Evolutionary conservation across 1,284 basidiomycete genomes (phyloP).

Genomic region (Pseudozyma thailandica): DNA sequence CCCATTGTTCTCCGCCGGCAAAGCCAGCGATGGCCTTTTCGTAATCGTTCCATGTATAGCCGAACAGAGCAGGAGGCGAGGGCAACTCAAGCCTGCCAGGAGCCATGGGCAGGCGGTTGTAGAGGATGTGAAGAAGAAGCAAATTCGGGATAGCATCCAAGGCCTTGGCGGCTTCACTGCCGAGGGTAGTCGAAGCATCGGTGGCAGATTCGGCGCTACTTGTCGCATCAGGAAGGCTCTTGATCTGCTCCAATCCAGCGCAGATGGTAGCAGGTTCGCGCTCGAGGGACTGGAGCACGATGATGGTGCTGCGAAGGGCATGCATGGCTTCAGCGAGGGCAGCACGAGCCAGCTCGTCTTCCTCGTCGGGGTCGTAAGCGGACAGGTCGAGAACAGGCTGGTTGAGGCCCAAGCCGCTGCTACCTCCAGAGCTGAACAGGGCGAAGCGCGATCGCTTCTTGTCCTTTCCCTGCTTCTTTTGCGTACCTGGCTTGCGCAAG

Average conservation of each 20-base stretch:
- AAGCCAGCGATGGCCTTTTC: conserved; percentile 63
- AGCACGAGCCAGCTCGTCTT: conserved; percentile 64
- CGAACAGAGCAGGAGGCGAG: conserved; percentile 59
- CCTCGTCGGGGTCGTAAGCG: conserved; percentile 52
- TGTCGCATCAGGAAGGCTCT: conserved; percentile 21
- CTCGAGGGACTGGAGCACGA: conserved; percentile 58
- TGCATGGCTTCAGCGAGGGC: conserved; percentile 64
- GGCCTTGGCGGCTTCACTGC: conserved; percentile 42
- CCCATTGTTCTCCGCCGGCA: conserved; percentile 58
- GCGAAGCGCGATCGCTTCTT: conserved; percentile 40
- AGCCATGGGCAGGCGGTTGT: conserved; percentile 58
- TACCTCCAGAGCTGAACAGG: conserved; percentile 31
- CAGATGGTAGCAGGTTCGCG: conserved; percentile 54
- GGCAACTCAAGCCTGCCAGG: conserved; percentile 44
- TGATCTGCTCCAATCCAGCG: conserved; percentile 30
- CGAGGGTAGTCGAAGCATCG: conserved; percentile 15
- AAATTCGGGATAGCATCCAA: conserved; percentile 62
- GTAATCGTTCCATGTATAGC: conserved; percentile 62
- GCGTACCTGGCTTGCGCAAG: conserved; percentile 42
- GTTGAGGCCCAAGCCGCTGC: conserved; percentile 16
- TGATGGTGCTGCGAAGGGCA: conserved; percentile 59
- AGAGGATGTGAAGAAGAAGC: conserved; percentile 62
- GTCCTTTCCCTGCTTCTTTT: conserved; percentile 36
- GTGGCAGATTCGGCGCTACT: not conserved
- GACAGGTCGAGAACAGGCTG: conserved; percentile 35